Evolutionary conservation across 176 grass and related monocot genomes (phyloP), one percentile per base, ranked within the genome.

Genomic region (Cocos nucifera): DNA sequence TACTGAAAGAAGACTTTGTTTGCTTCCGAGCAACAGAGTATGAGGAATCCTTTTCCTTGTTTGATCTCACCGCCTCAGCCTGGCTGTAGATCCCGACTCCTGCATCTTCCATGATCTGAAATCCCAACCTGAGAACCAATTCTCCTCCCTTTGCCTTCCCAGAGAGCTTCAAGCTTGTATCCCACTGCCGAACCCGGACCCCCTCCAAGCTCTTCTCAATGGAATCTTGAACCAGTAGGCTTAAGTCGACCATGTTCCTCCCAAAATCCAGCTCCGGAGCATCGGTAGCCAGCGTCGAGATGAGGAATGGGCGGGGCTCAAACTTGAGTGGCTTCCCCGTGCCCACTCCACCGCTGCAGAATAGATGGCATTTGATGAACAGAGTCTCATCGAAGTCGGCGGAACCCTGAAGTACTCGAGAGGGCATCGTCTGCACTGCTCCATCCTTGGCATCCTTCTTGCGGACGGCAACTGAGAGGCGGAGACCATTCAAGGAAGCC

Each of bases 61-160:
- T 61, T 19, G 57, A 48, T 49, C 9, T 72, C 44, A 51, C 21
- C 48, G 49, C 28, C 30, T 29, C 69, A 17, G 63, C 58, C 15
- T 78, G 80, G 25, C 53, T 75, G 69, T 90, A 86, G 28, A 90
- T 74, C 22, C 69, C 75, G 44, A 83, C 60, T 29, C 73, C 71
- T 0, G 78, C 73, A 21, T 90, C 79, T 0, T 83, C 87, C 87
- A 98, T 92, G 63, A 98, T 86, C 75, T 98, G 93, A 8, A 92
- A 86, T 53, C 81, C 78, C 22, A 98, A 71, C 57, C 62, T 91
- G 59, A 92, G 67, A 14, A 77, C 21, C 51, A 98, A 70, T 59
- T 89, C 71, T 8, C 81, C 84, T 19, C 93, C 82, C n/a, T 54
- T 17, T 6, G 84, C 93, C 52, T 86, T 98, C 9, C 87, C 84